phyloP scores from a whole-genome alignment of 345 rosid genomes.

The Acer negundo region DNA sequence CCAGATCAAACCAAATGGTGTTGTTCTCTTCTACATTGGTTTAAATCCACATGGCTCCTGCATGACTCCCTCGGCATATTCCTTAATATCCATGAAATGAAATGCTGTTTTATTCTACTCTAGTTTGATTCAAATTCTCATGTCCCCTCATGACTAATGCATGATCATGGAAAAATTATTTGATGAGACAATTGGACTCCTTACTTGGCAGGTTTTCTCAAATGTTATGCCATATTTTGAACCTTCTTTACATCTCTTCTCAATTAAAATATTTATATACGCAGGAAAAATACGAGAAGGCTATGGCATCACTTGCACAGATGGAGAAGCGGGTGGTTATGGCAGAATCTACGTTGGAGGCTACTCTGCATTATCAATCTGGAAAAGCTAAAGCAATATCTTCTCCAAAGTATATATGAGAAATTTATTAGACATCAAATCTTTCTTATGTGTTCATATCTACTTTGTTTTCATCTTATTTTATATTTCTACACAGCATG shows the following conservation, averaged over 20 bases:
- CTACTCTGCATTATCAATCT: conserved; percentile 77
- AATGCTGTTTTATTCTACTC: background rate
- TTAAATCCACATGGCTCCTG: conserved; percentile 5
- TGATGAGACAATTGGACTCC: background rate
- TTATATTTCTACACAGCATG: no score
- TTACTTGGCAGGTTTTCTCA: conserved; percentile 2
- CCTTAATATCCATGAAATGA: background rate
- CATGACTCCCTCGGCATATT: background rate
- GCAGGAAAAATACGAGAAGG: conserved; percentile 92
- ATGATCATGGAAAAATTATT: background rate
- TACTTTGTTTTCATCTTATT: no score
- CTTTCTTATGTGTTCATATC: background rate
- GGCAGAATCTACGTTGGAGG: conserved; percentile 93
- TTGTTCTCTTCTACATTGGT: background rate
- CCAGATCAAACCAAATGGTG: background rate
- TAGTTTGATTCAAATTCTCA: background rate
- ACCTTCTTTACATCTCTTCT: conserved; percentile 13
- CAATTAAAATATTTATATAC: conserved; percentile 17
- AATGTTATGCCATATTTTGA: background rate
- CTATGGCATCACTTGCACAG: conserved; percentile 57
- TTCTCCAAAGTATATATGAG: conserved; percentile 60
- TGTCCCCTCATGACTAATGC: background rate
- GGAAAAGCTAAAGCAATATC: conserved; percentile 72
- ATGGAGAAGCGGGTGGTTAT: conserved; percentile 86
- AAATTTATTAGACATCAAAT: conserved; percentile 10